These are phyloP conservation scores for Penicillium italicum DNA, from an alignment of 2,329 filamentous ascomycete genomes.

Conservation along the genomic window DNA sequence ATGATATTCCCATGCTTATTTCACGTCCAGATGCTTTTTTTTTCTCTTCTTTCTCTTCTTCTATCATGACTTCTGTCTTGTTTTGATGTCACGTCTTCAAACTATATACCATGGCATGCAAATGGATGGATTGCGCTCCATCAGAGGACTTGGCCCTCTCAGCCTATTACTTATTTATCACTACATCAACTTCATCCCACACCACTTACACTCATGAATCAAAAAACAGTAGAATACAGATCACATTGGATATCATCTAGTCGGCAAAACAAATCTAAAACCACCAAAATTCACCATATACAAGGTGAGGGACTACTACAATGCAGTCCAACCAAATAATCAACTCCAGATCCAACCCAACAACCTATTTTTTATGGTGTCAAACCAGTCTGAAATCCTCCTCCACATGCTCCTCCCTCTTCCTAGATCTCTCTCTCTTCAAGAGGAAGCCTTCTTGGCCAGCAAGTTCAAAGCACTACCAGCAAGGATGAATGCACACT, in stretches of 20 bases:
- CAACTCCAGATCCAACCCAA: conserved; percentile 20
- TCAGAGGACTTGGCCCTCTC: neutral
- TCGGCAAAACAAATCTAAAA: conserved; percentile 17
- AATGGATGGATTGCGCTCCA: neutral
- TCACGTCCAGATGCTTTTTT: neutral
- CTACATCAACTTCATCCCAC: neutral
- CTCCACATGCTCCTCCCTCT: neutral
- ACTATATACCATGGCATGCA: conserved; percentile 5
- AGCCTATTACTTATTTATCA: neutral
- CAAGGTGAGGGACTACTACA: conserved; percentile 12
- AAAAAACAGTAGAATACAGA: conserved; percentile 22
- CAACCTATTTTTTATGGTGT: conserved; percentile 21
- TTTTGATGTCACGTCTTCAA: conserved; percentile 2
- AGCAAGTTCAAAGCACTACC: conserved; percentile 91
- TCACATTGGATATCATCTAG: conserved; percentile 31
- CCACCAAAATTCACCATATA: conserved; percentile 10
- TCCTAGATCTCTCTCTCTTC: neutral
- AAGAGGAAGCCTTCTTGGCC: conserved; percentile 54
- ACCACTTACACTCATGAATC: neutral
- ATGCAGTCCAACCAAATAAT: conserved; percentile 12
- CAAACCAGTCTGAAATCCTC: neutral
- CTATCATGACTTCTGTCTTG: neutral
- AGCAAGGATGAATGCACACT: conserved; percentile 86
- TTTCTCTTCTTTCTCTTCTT: neutral
- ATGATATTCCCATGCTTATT: conserved; percentile 6